phyloP scores from a whole-genome alignment of 371 early-diverging fungal species.

The Mortierella polycephala region DNA sequence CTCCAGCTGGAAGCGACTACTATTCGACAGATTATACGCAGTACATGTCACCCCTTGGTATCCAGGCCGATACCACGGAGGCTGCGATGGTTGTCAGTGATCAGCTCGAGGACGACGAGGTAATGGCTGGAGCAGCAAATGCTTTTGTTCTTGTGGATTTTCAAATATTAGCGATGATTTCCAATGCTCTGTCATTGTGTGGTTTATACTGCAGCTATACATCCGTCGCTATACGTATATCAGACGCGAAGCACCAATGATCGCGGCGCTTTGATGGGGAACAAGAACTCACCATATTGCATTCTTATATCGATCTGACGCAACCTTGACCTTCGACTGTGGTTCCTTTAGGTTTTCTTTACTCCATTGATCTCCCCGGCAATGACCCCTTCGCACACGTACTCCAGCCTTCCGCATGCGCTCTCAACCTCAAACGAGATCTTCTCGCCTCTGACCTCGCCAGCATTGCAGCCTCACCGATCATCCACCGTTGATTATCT shows the following conservation, averaged over 20 bases:
- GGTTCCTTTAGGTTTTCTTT: constrained; percentile 61
- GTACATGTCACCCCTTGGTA: constrained; percentile 50
- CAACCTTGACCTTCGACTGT: constrained; percentile 3
- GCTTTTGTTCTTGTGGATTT: neutral
- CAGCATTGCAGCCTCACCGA: constrained; percentile 67
- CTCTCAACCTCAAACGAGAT: constrained; percentile 54
- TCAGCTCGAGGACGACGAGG: constrained; percentile 54
- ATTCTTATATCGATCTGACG: neutral
- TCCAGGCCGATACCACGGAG: constrained; percentile 42
- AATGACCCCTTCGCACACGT: constrained; percentile 69
- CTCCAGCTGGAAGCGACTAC: constrained; percentile 44
- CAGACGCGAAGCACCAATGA: no score
- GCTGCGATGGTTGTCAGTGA: constrained; percentile 47
- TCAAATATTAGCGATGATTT: no score
- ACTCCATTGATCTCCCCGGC: constrained; percentile 81
- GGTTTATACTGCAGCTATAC: no score
- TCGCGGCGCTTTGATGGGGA: neutral
- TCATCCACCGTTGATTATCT: constrained; percentile 43
- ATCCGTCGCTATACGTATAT: no score
- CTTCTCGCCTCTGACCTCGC: constrained; percentile 78
- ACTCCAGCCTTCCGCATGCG: constrained; percentile 56
- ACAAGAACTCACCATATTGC: neutral
- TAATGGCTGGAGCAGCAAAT: constrained; percentile 4
- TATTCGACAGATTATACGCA: constrained; percentile 46
- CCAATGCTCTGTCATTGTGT: no score